Evolutionary conservation across 768 basidiomycete species (phyloP), one percentile per base, ranked within the genome.

Genomic region (Pisolithus tinctorius): DNA sequence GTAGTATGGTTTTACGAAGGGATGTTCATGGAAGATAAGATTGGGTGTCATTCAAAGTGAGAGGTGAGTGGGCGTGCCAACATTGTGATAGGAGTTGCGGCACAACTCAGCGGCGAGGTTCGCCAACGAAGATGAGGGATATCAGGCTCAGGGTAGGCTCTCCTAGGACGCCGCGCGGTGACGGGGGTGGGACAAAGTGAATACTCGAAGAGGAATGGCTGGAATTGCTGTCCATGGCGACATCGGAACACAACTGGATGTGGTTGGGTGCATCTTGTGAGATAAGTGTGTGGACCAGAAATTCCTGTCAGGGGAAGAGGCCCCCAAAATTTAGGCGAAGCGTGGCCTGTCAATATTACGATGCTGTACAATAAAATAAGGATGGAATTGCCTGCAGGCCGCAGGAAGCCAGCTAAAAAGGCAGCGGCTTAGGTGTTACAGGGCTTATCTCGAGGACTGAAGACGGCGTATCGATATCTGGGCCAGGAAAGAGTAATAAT

Each of bases 151-250:
- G 36, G 20, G 25, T n/a, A 38, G 39, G 44, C 23, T 55, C 45
- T 62, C 63, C 66, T 62, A 61, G 66, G 66, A 66, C 59, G 61
- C 64, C 66, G 66, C 60, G 64, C 60, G 56, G 25, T 26, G 42
- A 43, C 42, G 20, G 42, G 42, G 14, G 42, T 54, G 60, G 48
- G 55, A 39, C 20, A 17, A 31, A 37, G 49, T 46, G 44, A 46
- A 42, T 42, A 44, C 53, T 48, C 29, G 49, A 47, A 46, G 49
- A 47, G 40, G 53, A 34, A 54, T 50, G 45, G 45, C 43, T 11
- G 38, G 48, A 29, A 45, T 49, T 46, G n/a, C 29, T 41, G 17
- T 47, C 38, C 27, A 47, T 27, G 25, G 44, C 39, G 45, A 50
- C 26, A 47, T 47, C 30, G 17, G 36, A 17, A 41, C 23, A n/a